Base-by-base conservation (phyloP, 371 early-diverging fungal species). In the Apophysomyces elegans region DNA sequence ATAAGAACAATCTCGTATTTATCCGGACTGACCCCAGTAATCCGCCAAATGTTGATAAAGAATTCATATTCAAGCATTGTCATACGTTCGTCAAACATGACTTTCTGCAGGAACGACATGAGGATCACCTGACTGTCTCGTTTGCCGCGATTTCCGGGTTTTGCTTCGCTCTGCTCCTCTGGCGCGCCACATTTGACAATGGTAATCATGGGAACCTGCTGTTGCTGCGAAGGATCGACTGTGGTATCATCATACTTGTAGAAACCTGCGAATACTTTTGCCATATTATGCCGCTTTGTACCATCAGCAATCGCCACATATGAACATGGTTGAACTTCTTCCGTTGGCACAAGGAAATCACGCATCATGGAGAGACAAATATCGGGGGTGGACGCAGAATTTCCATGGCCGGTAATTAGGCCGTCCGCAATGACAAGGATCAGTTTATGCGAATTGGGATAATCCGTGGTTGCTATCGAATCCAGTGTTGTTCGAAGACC, bases 71-170 rank as follows among this genome's bases (percentile, higher is more conserved):
- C 99, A 21, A 99, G 84, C 54, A 90, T 87, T 0, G 96, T 96
- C 94, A 99, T 91, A 47, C 97, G 91, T 72, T 97, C 97, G 63
- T 96, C 90, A 84, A 96, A 98, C 79, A 95, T 90, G 60, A 97
- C 92, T 65, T 94, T 92, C 72, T 93, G 90, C 76, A 99, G 87
- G 85, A 99, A 99, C 56, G 91, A 87, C 98, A 99, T 99, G 43
- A 99, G 76, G 62, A 99, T 89, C 61, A 99, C 91, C 81, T 99
- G 99, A 41, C 96, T 96, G 73, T 99, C 99, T 63, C 99, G 91
- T 79, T 99, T 99, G 65, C 99, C 99, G 65, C 99, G 88, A 74
- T 99, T 98, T 13, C 96, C 96, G 5, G 95, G 91, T 67, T 93
- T 93, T n/a, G 88, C 72, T n/a, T 66, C 75, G 16, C 71, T 69